A percentile compares a stretch with the other conserved stretches of the same genome.
phyloP scores from a whole-genome alignment of 805 yeast species.

The Komagataella kurtzmanii region DNA sequence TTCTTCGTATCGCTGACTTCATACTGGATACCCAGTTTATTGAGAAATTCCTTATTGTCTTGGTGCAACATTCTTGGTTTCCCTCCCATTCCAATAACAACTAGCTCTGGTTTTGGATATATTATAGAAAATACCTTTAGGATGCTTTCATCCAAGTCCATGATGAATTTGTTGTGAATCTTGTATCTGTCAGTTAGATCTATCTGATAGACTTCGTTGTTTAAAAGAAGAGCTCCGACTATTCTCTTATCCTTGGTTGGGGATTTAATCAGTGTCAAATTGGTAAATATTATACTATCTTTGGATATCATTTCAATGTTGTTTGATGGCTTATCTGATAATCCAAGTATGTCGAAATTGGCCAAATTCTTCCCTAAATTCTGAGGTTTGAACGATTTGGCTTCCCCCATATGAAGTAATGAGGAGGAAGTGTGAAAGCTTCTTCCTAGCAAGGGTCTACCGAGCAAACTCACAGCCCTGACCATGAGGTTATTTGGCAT shows the following conservation, averaged over 20 bases:
- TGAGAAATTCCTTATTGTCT: constrained; percentile 32
- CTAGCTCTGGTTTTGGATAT: constrained; percentile 67
- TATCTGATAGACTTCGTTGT: constrained; percentile 50
- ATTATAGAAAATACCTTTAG: constrained; percentile 36
- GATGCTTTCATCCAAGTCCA: constrained; percentile 32
- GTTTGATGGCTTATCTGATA: constrained; percentile 29
- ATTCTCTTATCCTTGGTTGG: constrained; percentile 20
- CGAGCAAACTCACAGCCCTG: background rate
- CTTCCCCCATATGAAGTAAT: background rate
- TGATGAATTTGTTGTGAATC: constrained; percentile 40
- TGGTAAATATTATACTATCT: constrained; percentile 48
- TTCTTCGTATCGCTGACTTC: constrained; percentile 55
- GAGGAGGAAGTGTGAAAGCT: background rate
- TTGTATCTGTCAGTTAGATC: constrained; percentile 24
- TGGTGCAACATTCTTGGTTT: constrained; percentile 50
- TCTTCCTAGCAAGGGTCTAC: background rate
- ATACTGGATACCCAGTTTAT: constrained; percentile 50
- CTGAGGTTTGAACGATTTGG: constrained; percentile 15
- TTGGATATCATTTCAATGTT: constrained; percentile 34
- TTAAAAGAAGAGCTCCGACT: constrained; percentile 34
- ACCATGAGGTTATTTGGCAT: background rate
- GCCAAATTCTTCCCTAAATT: constrained; percentile 23
- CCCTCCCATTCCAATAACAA: constrained; percentile 60
- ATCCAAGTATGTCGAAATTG: constrained; percentile 30
- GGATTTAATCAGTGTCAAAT: constrained; percentile 32